Evolutionary conservation across 208 protist species (phyloP).

Genomic region (Acanthamoeba healyi): DNA sequence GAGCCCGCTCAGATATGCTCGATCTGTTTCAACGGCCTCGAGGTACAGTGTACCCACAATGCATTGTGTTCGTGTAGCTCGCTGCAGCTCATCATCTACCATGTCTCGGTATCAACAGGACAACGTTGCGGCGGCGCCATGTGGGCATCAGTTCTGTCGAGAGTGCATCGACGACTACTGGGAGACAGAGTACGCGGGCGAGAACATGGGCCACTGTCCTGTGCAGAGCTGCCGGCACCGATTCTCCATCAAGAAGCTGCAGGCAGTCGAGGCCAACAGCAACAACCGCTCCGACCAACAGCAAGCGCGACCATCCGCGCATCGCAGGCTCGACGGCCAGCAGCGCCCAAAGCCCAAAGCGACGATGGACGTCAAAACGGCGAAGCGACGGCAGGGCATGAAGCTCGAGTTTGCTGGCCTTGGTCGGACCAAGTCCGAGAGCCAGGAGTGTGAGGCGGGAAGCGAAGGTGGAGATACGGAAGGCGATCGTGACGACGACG

Average conservation of each 20-base stretch:
- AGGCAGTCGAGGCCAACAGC: background rate
- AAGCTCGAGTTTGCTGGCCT: conserved; percentile 6
- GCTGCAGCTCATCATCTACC: background rate
- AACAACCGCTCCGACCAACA: too few species aligned
- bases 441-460: background rate
- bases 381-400: background rate
- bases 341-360: background rate
- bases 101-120: background rate
- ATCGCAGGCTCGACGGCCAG: background rate
- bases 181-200: conserved; percentile 47
- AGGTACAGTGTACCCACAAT: too few species aligned
- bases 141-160: conserved; percentile 58
- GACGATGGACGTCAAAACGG: background rate
- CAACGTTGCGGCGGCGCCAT: background rate
- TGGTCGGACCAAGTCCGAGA: background rate
- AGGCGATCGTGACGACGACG: background rate
- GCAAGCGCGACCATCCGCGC: background rate
- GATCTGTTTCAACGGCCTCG: conserved; percentile 35
- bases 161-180: conserved; percentile 61
- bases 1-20: background rate
- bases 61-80: too few species aligned
- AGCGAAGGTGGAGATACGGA: background rate
- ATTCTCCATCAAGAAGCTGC: conserved; percentile 27
- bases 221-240: background rate
- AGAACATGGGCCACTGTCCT: conserved; percentile 33